Evolutionary conservation across 192 early-diverging fungal genomes (phyloP).

Genomic region (Phycomyces nitens): DNA sequence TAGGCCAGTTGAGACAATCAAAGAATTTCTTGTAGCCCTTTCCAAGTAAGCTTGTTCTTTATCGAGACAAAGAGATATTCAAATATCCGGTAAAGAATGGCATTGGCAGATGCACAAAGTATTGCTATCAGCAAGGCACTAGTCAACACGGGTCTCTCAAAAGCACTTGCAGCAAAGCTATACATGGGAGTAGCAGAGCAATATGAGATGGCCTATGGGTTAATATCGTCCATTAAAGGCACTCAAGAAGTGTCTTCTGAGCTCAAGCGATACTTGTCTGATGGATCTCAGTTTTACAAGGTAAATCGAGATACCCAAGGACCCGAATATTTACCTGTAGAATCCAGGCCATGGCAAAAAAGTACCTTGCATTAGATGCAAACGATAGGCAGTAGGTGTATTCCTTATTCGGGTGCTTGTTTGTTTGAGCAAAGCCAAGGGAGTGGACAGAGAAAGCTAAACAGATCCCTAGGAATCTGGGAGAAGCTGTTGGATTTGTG

Average conservation of each 20-base stretch:
- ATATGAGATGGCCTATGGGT: constrained; percentile 55
- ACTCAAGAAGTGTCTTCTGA: constrained; percentile 50
- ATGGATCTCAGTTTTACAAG: constrained; percentile 46
- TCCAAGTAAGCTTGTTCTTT: constrained; percentile 38
- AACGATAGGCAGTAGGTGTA: constrained; percentile 53
- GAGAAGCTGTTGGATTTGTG: constrained; percentile 56
- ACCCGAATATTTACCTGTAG: constrained; percentile 10
- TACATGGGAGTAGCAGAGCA: constrained; percentile 53
- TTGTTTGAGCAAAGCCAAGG: background rate
- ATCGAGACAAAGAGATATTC: background rate
- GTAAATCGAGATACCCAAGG: constrained; percentile 9
- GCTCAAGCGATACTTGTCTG: constrained; percentile 48
- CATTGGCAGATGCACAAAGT: constrained; percentile 51
- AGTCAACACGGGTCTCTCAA: constrained; percentile 40
- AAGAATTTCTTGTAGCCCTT: constrained; percentile 34
- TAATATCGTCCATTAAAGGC: constrained; percentile 50
- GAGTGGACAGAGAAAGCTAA: background rate
- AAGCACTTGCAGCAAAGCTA: constrained; percentile 51
- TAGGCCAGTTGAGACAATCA: constrained; percentile 30
- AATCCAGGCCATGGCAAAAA: constrained; percentile 49
- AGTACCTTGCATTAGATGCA: constrained; percentile 53
- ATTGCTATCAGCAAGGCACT: constrained; percentile 54
- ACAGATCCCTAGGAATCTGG: constrained; percentile 39
- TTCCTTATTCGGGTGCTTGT: background rate
- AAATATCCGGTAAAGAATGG: constrained; percentile 34